phyloP scores from a whole-genome alignment of 257 asterid species.

The Buddleja alternifolia region DNA sequence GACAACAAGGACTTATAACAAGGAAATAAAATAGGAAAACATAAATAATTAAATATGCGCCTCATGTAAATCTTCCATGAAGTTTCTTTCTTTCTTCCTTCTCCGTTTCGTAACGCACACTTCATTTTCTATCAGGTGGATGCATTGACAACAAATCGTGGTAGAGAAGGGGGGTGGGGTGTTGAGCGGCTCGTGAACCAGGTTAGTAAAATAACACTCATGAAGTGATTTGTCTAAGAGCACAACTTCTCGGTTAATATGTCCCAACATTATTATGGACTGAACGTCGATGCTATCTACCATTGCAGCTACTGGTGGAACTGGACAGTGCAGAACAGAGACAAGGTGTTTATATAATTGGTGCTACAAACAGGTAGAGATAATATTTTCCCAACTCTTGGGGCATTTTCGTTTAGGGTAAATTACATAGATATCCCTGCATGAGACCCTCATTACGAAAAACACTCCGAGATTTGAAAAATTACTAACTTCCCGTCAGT shows the following conservation, averaged over 20 bases:
- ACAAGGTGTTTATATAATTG: conserved; percentile 75
- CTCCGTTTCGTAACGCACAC: too few species aligned
- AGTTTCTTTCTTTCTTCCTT: too few species aligned
- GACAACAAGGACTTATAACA: too few species aligned
- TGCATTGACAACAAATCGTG: conserved; percentile 77
- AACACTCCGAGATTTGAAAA: too few species aligned
- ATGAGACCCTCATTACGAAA: too few species aligned
- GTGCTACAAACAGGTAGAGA: conserved; percentile 86
- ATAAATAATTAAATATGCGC: too few species aligned
- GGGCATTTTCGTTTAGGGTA: not conserved
- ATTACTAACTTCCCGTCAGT: too few species aligned
- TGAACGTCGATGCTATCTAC: conserved; percentile 21
- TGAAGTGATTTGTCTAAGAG: not conserved
- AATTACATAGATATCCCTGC: too few species aligned
- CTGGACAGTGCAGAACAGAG: conserved; percentile 83
- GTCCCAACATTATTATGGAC: conserved; percentile 9
- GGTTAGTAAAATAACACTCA: conserved; percentile 40
- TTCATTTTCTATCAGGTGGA: conserved; percentile 56
- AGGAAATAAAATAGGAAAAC: too few species aligned
- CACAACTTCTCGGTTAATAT: not conserved
- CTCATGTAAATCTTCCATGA: too few species aligned
- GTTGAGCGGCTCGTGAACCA: conserved; percentile 76
- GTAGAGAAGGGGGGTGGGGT: conserved; percentile 82
- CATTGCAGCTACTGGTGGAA: conserved; percentile 76
- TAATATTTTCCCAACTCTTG: conserved; percentile 1